These are phyloP conservation scores for Lactifluus piperatus DNA, from an alignment of 768 basidiomycete genomes.

Conservation along the genomic window DNA sequence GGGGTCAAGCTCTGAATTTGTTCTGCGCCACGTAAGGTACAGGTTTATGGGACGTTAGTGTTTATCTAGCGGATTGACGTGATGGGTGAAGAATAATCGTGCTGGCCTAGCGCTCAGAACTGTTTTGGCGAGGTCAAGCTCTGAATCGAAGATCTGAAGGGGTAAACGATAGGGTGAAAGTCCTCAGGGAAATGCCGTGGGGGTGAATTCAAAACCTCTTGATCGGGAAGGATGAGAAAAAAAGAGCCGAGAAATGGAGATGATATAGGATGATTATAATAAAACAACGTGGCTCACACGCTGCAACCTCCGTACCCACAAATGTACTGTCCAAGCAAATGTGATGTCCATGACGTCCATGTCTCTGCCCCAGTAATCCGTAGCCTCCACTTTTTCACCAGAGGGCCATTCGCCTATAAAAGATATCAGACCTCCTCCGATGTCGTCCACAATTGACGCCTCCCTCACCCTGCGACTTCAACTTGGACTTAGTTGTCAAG, in stretches of 20 bases:
- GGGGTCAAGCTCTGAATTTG: conserved; percentile 10
- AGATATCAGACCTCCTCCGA: no score
- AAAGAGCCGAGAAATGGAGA: conserved; percentile 20
- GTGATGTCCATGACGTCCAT: no score
- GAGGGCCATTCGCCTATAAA: no score
- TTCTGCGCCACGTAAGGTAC: conserved; percentile 3
- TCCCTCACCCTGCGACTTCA: no score
- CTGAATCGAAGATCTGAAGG: no score
- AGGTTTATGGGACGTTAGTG: background rate
- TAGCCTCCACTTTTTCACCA: no score
- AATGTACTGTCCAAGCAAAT: no score
- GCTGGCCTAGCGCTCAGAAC: conserved; percentile 9
- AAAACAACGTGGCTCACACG: conserved; percentile 23
- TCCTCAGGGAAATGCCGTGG: conserved; percentile 12
- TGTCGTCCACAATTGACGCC: no score
- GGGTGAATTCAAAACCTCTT: conserved; percentile 18
- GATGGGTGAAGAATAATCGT: conserved; percentile 12
- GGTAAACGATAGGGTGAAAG: conserved; percentile 11
- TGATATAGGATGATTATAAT: no score
- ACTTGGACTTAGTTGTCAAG: no score
- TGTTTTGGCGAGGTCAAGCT: conserved; percentile 13
- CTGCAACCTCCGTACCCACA: no score
- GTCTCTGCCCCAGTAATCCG: no score
- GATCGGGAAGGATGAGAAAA: conserved; percentile 20
- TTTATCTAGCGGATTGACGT: conserved; percentile 16